These are phyloP conservation scores for Metschnikowia chrysomelidarum DNA, from an alignment of 805 yeast genomes.

Conservation along the genomic window DNA sequence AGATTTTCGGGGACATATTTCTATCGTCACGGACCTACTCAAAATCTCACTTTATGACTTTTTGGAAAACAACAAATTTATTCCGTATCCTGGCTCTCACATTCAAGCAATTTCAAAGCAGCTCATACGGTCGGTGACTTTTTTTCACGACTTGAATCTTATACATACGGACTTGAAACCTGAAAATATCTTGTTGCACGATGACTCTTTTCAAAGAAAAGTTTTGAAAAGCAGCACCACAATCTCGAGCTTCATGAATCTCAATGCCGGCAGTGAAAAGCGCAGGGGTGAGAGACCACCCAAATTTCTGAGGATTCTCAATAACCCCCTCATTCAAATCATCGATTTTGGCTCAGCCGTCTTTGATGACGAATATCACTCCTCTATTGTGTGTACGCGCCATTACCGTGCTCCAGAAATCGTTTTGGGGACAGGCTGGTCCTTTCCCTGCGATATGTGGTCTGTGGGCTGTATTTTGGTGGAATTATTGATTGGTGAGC, in stretches of 20 bases:
- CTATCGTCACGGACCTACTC: constrained; percentile 85
- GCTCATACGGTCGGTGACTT: constrained; percentile 78
- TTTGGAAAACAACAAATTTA: constrained; percentile 74
- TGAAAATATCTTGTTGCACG: constrained; percentile 78
- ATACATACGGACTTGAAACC: constrained; percentile 98
- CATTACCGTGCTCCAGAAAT: constrained; percentile 98
- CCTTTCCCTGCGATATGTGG: constrained; percentile 97
- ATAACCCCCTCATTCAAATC: constrained; percentile 78
- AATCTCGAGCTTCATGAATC: constrained; percentile 31
- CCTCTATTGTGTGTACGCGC: constrained; percentile 87
- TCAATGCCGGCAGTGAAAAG: constrained; percentile 15
- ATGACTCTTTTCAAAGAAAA: constrained; percentile 45
- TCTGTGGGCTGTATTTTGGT: constrained; percentile 91
- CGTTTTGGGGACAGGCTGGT: constrained; percentile 93
- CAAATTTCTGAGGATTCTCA: constrained; percentile 48
- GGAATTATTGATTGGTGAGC: constrained; percentile 91
- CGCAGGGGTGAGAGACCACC: constrained; percentile 27
- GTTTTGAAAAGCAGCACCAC: constrained; percentile 33
- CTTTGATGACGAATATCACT: constrained; percentile 90
- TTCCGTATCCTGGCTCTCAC: constrained; percentile 93
- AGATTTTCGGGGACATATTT: constrained; percentile 90
- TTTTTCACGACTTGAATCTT: constrained; percentile 82
- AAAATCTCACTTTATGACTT: constrained; percentile 89
- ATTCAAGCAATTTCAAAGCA: constrained; percentile 88
- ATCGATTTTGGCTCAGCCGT: constrained; percentile 98